These are phyloP conservation scores for Botrytis fragariae DNA, from an alignment of 2,329 filamentous ascomycete species.

Conservation along the genomic window DNA sequence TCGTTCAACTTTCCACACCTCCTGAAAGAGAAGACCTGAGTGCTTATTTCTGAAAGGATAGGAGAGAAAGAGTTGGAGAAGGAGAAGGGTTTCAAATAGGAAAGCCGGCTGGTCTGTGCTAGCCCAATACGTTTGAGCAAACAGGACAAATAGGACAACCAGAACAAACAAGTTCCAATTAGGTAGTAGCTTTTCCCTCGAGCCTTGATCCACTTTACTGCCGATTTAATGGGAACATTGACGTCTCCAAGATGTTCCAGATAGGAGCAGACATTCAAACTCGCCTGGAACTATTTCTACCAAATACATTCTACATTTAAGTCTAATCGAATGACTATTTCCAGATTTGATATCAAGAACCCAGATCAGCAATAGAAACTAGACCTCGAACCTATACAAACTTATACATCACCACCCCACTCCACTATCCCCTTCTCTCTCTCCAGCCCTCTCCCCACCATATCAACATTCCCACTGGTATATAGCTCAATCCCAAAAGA, in stretches of 20 bases:
- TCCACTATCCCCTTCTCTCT: not conserved
- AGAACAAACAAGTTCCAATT: too few species aligned
- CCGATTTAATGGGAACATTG: fast-evolving
- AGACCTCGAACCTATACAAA: fast-evolving
- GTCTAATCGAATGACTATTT: not conserved
- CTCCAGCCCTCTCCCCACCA: not conserved
- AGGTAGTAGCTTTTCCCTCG: too few species aligned
- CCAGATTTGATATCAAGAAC: not conserved
- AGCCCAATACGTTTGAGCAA: not conserved
- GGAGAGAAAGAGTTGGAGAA: not conserved
- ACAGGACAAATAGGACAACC: too few species aligned
- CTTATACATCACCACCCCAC: not conserved
- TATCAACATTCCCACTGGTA: not conserved
- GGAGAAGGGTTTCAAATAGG: not conserved
- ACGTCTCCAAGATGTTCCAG: not conserved
- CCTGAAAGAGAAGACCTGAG: fast-evolving
- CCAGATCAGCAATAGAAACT: fast-evolving
- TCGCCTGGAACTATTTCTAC: not conserved
- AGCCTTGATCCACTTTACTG: too few species aligned
- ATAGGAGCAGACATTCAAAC: not conserved
- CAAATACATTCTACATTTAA: not conserved
- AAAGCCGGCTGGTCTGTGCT: not conserved
- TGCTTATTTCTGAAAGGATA: not conserved
- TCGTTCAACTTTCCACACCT: not conserved
- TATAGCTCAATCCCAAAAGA: not conserved